Conservation (phyloP, 129 eudicot genomes). For the Rutidosis leptorrhynchoides region DNA sequence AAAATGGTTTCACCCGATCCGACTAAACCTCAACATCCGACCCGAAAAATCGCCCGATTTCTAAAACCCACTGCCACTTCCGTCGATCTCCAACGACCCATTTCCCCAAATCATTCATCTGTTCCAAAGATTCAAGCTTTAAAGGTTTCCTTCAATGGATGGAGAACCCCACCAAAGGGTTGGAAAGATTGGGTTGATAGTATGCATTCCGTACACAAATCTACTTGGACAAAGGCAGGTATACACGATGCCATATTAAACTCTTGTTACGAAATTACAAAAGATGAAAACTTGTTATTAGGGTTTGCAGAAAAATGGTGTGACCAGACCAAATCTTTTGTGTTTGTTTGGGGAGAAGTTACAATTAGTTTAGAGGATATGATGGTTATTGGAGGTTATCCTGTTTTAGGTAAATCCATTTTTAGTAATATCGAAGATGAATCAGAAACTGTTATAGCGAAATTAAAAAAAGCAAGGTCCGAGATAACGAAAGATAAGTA, state of each 20-base stretch:
- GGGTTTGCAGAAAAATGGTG: conserved; percentile 45
- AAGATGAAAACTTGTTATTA: conserved; percentile 20
- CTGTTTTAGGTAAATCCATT: conserved; percentile 4
- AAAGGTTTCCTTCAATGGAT: conserved; percentile 32
- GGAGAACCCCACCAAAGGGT: conserved; percentile 15
- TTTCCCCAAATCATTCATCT: not conserved
- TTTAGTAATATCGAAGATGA: conserved; percentile 3
- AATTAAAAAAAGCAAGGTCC: conserved; percentile 12
- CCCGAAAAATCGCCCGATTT: conserved; percentile 2
- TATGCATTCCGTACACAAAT: conserved; percentile 25
- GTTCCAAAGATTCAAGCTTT: not conserved
- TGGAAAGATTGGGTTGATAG: conserved; percentile 41
- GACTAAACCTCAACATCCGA: not conserved
- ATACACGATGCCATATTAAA: conserved; percentile 22
- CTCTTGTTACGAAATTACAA: conserved; percentile 24
- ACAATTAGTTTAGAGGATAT: conserved; percentile 48
- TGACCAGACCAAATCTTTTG: conserved; percentile 39
- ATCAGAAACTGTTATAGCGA: not conserved
- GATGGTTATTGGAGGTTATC: not conserved
- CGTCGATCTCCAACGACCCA: not conserved
- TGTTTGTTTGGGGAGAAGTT: conserved; percentile 50
- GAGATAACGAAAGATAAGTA: not conserved
- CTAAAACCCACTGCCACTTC: conserved; percentile 18
- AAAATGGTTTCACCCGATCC: conserved; percentile 25
- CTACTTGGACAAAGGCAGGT: conserved; percentile 42